Conservation (phyloP, 768 basidiomycete species). For the Auriculariales sp. region DNA sequence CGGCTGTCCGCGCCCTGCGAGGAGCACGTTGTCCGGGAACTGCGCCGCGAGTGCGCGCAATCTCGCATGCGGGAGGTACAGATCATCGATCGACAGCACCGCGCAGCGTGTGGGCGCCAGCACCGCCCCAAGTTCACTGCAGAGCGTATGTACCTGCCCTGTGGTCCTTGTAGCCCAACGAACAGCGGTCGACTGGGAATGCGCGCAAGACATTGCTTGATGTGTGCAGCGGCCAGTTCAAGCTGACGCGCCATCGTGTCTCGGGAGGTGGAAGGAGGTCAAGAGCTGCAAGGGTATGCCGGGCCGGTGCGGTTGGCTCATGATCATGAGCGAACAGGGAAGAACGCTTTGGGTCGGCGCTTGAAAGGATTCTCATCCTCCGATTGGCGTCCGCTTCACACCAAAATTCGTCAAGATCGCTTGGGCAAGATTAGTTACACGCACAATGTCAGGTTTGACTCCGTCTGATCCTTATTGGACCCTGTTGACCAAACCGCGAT, state of each 20-base stretch:
- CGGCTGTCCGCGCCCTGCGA: constrained; percentile 79
- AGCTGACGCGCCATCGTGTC: not conserved
- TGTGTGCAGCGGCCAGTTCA: not conserved
- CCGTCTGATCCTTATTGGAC: too few species aligned
- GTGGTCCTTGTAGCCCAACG: constrained; percentile 82
- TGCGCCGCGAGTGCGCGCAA: constrained; percentile 39
- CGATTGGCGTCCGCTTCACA: too few species aligned
- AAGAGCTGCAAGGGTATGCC: too few species aligned
- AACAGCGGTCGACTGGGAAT: constrained; percentile 43
- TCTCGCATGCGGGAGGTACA: constrained; percentile 63
- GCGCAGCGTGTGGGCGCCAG: constrained; percentile 38
- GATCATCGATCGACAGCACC: constrained; percentile 67
- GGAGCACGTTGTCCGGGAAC: constrained; percentile 46
- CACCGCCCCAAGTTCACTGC: constrained; percentile 34
- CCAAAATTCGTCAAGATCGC: too few species aligned
- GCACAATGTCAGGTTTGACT: too few species aligned
- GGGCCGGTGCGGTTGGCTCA: too few species aligned
- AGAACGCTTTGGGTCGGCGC: too few species aligned
- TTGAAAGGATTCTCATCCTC: too few species aligned
- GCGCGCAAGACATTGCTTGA: not conserved
- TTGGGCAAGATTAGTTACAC: too few species aligned
- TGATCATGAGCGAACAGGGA: too few species aligned
- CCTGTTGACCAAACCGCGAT: too few species aligned
- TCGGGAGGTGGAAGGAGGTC: too few species aligned
- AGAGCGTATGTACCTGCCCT: constrained; percentile 83